Evolutionary conservation across 192 early-diverging fungal species (phyloP).

Genomic region (Funneliformis geosporum): DNA sequence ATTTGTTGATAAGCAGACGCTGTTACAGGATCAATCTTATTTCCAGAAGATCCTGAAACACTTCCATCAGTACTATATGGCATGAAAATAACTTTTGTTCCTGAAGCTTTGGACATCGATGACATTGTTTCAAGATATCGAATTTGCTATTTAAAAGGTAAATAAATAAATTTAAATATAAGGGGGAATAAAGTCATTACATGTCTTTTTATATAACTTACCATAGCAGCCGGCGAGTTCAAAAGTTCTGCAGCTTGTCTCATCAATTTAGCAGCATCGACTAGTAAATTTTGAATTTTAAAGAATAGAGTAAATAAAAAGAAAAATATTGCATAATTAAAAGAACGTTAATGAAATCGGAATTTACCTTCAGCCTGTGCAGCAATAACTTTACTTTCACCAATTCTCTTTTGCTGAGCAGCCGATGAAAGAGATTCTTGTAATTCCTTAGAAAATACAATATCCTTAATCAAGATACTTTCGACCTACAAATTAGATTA

Average conservation of each 20-base stretch:
- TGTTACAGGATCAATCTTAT: neutral
- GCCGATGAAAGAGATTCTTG: constrained; percentile 85
- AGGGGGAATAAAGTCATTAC: neutral
- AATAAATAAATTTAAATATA: neutral
- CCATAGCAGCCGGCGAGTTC: constrained; percentile 75
- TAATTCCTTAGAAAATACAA: constrained; percentile 71
- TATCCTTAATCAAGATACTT: constrained; percentile 86
- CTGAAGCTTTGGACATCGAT: constrained; percentile 70
- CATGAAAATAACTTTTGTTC: constrained; percentile 76
- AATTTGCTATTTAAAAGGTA: constrained; percentile 62
- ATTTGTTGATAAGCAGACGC: neutral
- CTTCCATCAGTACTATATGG: constrained; percentile 36
- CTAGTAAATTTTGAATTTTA: constrained; percentile 40
- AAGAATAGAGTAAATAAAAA: neutral
- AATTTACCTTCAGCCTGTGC: constrained; percentile 67
- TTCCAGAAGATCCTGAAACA: neutral
- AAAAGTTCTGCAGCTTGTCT: constrained; percentile 91
- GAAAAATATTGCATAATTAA: neutral
- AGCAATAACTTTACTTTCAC: constrained; percentile 88
- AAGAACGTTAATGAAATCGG: neutral
- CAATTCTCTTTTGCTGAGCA: constrained; percentile 87
- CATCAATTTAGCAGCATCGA: constrained; percentile 88
- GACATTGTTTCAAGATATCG: constrained; percentile 87
- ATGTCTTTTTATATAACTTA: neutral
- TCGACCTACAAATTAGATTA: constrained; percentile 46